Conservation (phyloP, 768 basidiomycete species). For the Mycena indigotica region DNA sequence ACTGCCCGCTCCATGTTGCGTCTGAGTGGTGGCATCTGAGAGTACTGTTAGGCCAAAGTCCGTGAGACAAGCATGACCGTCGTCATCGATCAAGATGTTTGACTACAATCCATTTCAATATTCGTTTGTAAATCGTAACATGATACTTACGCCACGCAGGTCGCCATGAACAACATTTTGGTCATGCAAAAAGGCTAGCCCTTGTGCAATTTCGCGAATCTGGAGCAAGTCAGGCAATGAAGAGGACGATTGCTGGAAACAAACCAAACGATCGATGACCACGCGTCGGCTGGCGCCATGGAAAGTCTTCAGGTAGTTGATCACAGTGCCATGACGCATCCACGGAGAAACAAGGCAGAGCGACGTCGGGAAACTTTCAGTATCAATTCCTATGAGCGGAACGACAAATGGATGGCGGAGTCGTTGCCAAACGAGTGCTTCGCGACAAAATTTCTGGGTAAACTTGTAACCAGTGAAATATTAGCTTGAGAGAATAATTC, state of each 20-base stretch:
- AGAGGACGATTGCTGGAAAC: neutral
- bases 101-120: conserved; percentile 8
- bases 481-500: too few relatives aligned
- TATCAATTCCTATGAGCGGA: conserved; percentile 19
- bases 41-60: conserved; percentile 24
- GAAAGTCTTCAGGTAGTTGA: conserved; percentile 22
- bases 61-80: conserved; percentile 10
- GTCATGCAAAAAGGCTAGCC: conserved; percentile 20
- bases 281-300: neutral
- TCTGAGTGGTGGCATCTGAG: conserved; percentile 8
- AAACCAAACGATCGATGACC: conserved; percentile 14
- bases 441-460: conserved; percentile 23
- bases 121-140: neutral
- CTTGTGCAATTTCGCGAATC: conserved; percentile 23
- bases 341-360: conserved; percentile 24
- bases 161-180: conserved; percentile 22
- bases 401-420: conserved; percentile 18
- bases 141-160: conserved; percentile 13
- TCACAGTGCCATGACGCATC: conserved; percentile 27
- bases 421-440: conserved; percentile 21
- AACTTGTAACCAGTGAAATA: too few relatives aligned
- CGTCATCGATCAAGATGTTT: conserved; percentile 21
- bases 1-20: conserved; percentile 12
- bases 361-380: conserved; percentile 6
- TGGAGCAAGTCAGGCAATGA: neutral